Conservation (phyloP, 108 stramenopile species). For the Pelagomonas calceolata region DNA sequence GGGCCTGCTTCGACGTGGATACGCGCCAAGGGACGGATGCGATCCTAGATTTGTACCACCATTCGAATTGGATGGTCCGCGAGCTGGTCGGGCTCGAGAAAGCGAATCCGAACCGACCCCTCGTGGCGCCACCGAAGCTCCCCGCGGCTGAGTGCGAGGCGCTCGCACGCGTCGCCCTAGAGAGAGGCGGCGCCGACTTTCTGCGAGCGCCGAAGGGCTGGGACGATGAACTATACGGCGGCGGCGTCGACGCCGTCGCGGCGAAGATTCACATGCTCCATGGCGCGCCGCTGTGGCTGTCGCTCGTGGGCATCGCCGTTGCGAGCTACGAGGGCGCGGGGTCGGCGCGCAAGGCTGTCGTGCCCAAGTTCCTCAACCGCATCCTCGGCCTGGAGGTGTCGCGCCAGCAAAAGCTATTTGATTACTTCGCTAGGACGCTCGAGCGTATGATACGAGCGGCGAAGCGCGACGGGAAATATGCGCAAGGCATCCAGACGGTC, state of each 20-base stretch:
- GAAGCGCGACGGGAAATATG: constrained; percentile 14
- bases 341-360: background rate
- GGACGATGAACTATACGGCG: background rate
- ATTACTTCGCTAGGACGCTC: constrained; percentile 10
- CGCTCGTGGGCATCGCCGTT: background rate
- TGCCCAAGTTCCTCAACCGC: constrained; percentile 9
- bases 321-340: background rate
- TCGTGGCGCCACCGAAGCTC: background rate
- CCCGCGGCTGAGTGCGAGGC: background rate
- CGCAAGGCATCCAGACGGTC: constrained; percentile 12
- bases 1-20: background rate
- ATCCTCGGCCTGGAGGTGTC: constrained; percentile 8
- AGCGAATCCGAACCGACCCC: background rate
- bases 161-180: background rate
- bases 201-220: background rate
- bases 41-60: background rate
- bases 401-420: constrained; percentile 3
- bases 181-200: background rate
- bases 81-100: too few relatives aligned
- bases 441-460: constrained; percentile 2
- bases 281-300: background rate
- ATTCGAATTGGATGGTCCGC: background rate
- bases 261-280: background rate
- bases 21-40: background rate
- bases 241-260: background rate